Base-by-base conservation (phyloP, 2,329 filamentous ascomycete species). In the Thelonectria rubi region DNA sequence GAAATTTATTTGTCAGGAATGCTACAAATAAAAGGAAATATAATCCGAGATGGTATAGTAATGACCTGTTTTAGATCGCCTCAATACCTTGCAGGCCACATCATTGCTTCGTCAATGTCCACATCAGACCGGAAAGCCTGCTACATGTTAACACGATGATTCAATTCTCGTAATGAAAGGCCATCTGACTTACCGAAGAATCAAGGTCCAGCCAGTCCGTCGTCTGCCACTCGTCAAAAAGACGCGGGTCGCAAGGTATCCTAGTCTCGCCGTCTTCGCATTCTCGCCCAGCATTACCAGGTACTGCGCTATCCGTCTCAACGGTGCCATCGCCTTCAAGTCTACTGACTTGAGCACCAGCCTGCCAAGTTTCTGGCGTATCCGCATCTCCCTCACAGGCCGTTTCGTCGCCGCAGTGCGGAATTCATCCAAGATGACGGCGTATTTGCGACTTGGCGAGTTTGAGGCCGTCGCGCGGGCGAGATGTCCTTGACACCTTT, bases 161-260 rank as follows among this genome's bases (percentile, higher is more conserved):
- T 1, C 12, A 17, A 20, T 18, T 18, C 1, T 7, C n/a, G 5
- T 7, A 12, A 5, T 5, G 10, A 10, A 1, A 24, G 5, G 17
- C 12, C n/a, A 6, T 10, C 1, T 17, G 20, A 14, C 65, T 60
- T 58, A 68, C 65, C 3, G 64, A 68, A 3, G 65, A 63, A 20
- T 68, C 65, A 2, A 68, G 62, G 1, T 65, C 64, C 14, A 68
- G 10, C 65, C 65, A 68, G 18, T 68, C 65, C 2, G 63, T 65
- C 2, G 65, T 66, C 24, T 60, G 48, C 65, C 65, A 67, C 37
- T 64, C 58, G 10, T 60, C 62, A 6, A 67, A 58, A 2, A 62
- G 54, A 17, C 60, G 62, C 1, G 45, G 51, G n/a, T 66, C 57
- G 14, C 51, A 47, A 2, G 55, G 2, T 9, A 51, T 9, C 3